phyloP scores from a whole-genome alignment of 2,329 filamentous ascomycete genomes.

The Colletotrichum sublineola region DNA sequence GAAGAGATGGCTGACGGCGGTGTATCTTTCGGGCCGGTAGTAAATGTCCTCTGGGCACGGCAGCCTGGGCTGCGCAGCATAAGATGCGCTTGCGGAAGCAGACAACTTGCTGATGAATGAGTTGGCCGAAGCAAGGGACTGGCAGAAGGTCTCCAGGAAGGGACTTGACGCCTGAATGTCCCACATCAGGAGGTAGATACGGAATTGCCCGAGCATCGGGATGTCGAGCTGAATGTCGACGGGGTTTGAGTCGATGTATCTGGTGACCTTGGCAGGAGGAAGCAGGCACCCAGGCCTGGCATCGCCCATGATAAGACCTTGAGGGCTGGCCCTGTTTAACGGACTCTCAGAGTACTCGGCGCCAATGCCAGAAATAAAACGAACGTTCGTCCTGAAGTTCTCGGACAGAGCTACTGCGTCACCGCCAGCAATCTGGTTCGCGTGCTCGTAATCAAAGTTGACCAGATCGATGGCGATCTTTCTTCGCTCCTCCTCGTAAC shows the following conservation, averaged over 20 bases:
- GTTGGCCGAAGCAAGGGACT: constrained; percentile 62
- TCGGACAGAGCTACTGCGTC: constrained; percentile 73
- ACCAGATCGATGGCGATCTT: constrained; percentile 72
- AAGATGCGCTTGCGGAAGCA: constrained; percentile 71
- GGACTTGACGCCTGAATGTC: constrained; percentile 67
- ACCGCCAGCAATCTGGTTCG: constrained; percentile 70
- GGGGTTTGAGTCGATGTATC: constrained; percentile 83
- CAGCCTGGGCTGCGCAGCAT: constrained; percentile 69
- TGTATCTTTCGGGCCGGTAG: constrained; percentile 76
- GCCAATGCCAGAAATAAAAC: constrained; percentile 80
- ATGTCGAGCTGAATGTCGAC: constrained; percentile 84
- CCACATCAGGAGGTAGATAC: constrained; percentile 78
- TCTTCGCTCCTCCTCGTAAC: constrained; percentile 73
- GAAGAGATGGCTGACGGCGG: constrained; percentile 74
- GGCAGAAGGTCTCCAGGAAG: constrained; percentile 73
- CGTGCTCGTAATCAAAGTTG: constrained; percentile 70
- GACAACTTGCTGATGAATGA: constrained; percentile 73
- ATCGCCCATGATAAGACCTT: constrained; percentile 60
- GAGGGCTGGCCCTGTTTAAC: constrained; percentile 60
- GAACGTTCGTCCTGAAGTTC: constrained; percentile 78
- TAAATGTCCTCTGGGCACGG: constrained; percentile 74
- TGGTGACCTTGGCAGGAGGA: constrained; percentile 77
- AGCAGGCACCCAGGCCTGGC: constrained; percentile 69
- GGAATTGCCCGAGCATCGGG: constrained; percentile 82
- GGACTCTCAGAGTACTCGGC: constrained; percentile 69